Percentiles rank a stretch among this genome's conserved stretches.
Evolutionary conservation across 2,329 filamentous ascomycete genomes (phyloP).

Genomic region (Teratosphaeriaceae sp.): DNA sequence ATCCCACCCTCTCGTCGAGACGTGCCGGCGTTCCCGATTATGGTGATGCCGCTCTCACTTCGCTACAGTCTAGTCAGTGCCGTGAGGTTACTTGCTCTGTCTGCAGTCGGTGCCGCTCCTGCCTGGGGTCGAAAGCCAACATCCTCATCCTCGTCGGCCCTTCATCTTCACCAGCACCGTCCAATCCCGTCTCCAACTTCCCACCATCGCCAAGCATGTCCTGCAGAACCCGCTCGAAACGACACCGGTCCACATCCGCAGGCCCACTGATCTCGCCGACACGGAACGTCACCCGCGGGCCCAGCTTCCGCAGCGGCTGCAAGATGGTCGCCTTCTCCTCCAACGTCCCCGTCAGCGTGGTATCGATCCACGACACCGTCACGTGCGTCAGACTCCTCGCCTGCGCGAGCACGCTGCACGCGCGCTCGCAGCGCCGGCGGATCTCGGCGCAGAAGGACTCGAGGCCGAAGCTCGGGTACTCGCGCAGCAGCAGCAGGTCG

Average conservation of each 20-base stretch:
- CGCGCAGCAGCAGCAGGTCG: constrained; percentile 24
- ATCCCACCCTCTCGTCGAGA: neutral
- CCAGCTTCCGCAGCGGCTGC: constrained; percentile 16
- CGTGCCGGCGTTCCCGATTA: neutral
- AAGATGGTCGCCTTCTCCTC: constrained; percentile 24
- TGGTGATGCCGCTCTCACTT: neutral
- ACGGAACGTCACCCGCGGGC: constrained; percentile 14
- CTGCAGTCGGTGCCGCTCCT: constrained; percentile 13
- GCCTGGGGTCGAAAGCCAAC: constrained; percentile 23
- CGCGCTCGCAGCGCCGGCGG: constrained; percentile 18
- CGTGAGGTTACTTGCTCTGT: neutral
- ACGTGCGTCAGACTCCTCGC: constrained; percentile 19
- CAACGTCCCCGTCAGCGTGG: constrained; percentile 20
- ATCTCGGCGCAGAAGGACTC: constrained; percentile 27
- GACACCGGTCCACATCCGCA: constrained; percentile 13
- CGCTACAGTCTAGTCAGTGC: neutral
- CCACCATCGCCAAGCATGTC: constrained; percentile 15
- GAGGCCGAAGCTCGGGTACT: constrained; percentile 26
- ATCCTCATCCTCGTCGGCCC: constrained; percentile 14
- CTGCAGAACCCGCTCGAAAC: constrained; percentile 18
- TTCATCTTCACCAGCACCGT: constrained; percentile 8
- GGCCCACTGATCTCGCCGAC: constrained; percentile 22
- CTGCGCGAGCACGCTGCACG: constrained; percentile 23
- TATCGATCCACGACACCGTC: constrained; percentile 28
- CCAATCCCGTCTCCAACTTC: constrained; percentile 7